A percentile compares a stretch with the other conserved stretches of the same genome.
Evolutionary conservation across 1,139 yeast species (phyloP).

Genomic region (Eremothecium gossypii): DNA sequence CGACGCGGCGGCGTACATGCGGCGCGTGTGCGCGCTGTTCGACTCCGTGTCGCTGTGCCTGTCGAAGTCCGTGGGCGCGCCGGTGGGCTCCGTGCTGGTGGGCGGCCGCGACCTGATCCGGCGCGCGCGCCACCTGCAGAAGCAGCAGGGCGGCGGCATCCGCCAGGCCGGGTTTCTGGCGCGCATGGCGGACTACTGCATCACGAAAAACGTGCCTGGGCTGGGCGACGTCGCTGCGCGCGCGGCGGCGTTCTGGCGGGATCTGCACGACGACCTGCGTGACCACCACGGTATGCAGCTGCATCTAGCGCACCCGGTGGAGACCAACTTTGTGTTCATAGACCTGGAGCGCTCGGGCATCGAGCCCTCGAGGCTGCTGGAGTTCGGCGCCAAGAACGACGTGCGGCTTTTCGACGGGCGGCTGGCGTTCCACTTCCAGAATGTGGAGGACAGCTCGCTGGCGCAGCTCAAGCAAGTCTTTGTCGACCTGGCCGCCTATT

Average conservation of each 20-base stretch:
- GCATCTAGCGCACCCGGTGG: slow-evolving; percentile 49
- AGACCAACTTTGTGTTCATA: slow-evolving; percentile 67
- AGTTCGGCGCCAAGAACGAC: slow-evolving; percentile 41
- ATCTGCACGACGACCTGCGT: slow-evolving; percentile 49
- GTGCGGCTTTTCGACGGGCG: slow-evolving; percentile 51
- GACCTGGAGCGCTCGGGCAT: slow-evolving; percentile 47
- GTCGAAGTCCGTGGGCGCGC: slow-evolving; percentile 77
- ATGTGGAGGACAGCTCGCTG: slow-evolving; percentile 34
- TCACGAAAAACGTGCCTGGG: slow-evolving; percentile 50
- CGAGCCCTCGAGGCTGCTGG: slow-evolving; percentile 39
- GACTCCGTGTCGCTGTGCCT: slow-evolving; percentile 73
- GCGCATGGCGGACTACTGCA: slow-evolving; percentile 60
- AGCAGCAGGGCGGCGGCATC: slow-evolving; percentile 81
- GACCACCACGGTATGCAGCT: slow-evolving; percentile 40
- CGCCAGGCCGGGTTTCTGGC: slow-evolving; percentile 69
- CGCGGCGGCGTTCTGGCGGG: slow-evolving; percentile 45
- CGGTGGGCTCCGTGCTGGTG: slow-evolving; percentile 71
- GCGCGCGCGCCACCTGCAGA: slow-evolving; percentile 69
- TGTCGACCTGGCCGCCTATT: slow-evolving; percentile 6
- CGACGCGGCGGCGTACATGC: slow-evolving; percentile 52
- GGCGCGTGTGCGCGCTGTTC: slow-evolving; percentile 56
- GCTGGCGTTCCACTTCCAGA: slow-evolving; percentile 64
- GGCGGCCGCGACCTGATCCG: slow-evolving; percentile 44
- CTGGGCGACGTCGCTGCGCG: slow-evolving; percentile 15
- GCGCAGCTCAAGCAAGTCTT: slow-evolving; percentile 47